phyloP scores from a whole-genome alignment of 1,139 yeast species.

The Pichia sp. region DNA sequence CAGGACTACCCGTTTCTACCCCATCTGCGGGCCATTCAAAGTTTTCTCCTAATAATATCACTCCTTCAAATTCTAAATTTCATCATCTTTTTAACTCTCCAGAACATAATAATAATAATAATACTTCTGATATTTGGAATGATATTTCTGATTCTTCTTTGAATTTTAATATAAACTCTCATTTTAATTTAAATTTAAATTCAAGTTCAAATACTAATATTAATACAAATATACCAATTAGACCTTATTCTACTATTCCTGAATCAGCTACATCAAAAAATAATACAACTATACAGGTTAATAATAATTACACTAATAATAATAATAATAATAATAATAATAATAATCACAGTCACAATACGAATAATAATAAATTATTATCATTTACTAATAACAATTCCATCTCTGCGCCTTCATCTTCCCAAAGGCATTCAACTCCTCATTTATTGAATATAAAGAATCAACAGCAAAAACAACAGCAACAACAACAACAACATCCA shows the following conservation, averaged over 20 bases:
- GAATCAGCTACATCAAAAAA: not conserved
- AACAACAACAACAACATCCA: not conserved
- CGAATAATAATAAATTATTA: too few relatives aligned
- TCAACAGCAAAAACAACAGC: not conserved
- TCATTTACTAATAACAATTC: too few relatives aligned
- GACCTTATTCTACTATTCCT: not conserved
- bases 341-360: not conserved
- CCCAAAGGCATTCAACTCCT: conserved; percentile 6
- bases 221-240: not conserved
- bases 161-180: too few relatives aligned
- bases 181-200: too few relatives aligned
- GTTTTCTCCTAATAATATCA: too few relatives aligned
- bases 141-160: too few relatives aligned
- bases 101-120: not conserved
- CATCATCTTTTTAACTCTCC: not conserved
- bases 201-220: too few relatives aligned
- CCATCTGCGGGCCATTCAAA: too few relatives aligned
- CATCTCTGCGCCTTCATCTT: conserved; percentile 6
- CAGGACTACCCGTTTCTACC: not conserved
- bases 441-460: not conserved
- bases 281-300: too few relatives aligned
- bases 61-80: not conserved
- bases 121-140: not conserved
- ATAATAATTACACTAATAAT: too few relatives aligned
- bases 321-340: not conserved